Percentiles rank a stretch among this genome's conserved stretches.
Conservation (phyloP, 768 basidiomycete genomes). For the Myochromella boudieri region DNA sequence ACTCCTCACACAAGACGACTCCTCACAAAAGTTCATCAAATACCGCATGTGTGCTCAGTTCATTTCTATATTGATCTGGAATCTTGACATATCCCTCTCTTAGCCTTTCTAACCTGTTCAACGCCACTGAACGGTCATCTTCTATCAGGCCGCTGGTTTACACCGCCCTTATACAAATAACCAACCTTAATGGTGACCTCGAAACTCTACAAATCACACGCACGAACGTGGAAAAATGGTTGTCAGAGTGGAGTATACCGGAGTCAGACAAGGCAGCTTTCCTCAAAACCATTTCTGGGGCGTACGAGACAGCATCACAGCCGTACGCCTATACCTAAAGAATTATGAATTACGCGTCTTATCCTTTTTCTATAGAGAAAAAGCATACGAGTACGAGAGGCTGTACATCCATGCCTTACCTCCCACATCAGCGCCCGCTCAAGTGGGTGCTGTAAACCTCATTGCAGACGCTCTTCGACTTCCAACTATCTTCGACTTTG, state of each 20-base stretch:
- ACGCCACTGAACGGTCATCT: conserved; percentile 67
- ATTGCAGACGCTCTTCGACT: conserved; percentile 67
- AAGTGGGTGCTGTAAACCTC: conserved; percentile 54
- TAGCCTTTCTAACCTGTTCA: conserved; percentile 83
- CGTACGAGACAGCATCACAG: conserved; percentile 56
- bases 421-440: conserved; percentile 47
- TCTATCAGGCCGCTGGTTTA: conserved; percentile 64
- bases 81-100: conserved; percentile 8
- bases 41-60: conserved; percentile 66
- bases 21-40: conserved; percentile 57
- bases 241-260: conserved; percentile 72
- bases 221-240: conserved; percentile 71
- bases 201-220: conserved; percentile 59
- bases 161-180: conserved; percentile 57
- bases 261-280: conserved; percentile 63
- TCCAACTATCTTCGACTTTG: conserved; percentile 76
- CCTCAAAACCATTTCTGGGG: conserved; percentile 61
- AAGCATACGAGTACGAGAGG: conserved; percentile 65
- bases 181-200: conserved; percentile 60
- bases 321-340: conserved; percentile 50
- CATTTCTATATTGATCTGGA: conserved; percentile 1
- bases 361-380: conserved; percentile 37
- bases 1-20: conserved; percentile 54
- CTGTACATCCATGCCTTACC: conserved; percentile 63
- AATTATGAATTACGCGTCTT: background rate